Base-by-base conservation (phyloP, 164 flowering plant genomes). In the Cinnamomum chago region DNA sequence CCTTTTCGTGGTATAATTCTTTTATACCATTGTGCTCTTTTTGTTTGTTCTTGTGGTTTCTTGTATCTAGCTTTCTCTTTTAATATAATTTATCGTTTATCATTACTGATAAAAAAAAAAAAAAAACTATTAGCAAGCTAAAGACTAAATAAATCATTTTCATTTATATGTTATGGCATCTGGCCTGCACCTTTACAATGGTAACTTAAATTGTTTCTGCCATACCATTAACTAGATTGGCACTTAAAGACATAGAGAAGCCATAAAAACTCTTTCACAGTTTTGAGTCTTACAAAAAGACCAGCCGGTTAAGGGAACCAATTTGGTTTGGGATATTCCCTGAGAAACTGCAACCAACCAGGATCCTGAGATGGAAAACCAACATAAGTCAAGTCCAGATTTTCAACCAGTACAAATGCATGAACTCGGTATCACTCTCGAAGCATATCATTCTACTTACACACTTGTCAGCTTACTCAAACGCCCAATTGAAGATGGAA, bases 271-370 rank as follows among this genome's bases (percentile, higher is more conserved):
- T 3, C n/a, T 55, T 55, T 17, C 60, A 55, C 18, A 40, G 47
- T 40, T 40, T 28, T 20, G 62, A 24, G 1, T 6, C 92, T 88
- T 88, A 95, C 98, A 95, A 79, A 85, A 90, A 95, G 13, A 92
- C 73, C 14, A 95, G 82, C 28, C 85, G 76, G 58, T 78, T 35
- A 55, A 95, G 91, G 62, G 83, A 86, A 67, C 97, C 98, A 50
- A 95, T 50, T 78, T 91, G 92, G 20, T 73, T 71, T 27, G 97
- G 98, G 70, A 95, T 89, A 50, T 2, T 73, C 51, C 95, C 97
- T 70, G 79, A 83, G 83, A 95, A 92, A 83, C 94, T 28, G 72
- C 97, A 93, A 20, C 94, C 97, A 50, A 88, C 90, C 5, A 95
- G 83, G 78, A 88, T 92, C 80, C 99, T 93, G 89, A 55, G 11